Evolutionary conservation across 148 eudicot genomes (phyloP).

Genomic region (Linanthus parryae): DNA sequence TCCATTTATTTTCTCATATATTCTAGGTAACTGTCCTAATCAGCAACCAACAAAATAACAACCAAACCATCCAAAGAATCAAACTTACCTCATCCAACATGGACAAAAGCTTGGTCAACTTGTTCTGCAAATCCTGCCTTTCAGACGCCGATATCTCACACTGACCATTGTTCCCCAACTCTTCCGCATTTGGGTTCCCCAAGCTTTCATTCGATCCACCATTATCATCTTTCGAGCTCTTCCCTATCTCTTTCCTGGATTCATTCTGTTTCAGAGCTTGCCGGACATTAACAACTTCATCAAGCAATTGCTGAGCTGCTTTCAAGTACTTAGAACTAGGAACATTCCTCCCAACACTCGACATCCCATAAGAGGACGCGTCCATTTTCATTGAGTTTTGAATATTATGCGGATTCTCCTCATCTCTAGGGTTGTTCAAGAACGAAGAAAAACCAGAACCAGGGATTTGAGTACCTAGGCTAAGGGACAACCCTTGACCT

Average conservation of each 20-base stretch:
- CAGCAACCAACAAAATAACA: no score
- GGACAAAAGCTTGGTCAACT: constrained; percentile 40
- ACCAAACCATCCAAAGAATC: no score
- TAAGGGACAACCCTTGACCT: constrained; percentile 51
- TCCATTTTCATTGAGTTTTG: constrained; percentile 14
- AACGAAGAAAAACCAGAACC: constrained; percentile 23
- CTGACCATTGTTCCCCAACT: constrained; percentile 17
- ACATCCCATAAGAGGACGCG: constrained; percentile 15
- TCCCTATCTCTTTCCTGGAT: constrained; percentile 17
- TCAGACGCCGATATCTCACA: constrained; percentile 38
- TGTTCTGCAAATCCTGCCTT: constrained; percentile 44
- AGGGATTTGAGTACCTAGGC: constrained; percentile 36
- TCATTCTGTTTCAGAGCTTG: constrained; percentile 32
- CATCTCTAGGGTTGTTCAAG: constrained; percentile 11
- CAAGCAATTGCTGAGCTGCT: constrained; percentile 46
- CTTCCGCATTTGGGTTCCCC: constrained; percentile 8
- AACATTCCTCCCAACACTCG: constrained; percentile 24
- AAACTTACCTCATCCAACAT: constrained; percentile 59
- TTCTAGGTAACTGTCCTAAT: no score
- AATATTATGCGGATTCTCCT: constrained; percentile 11
- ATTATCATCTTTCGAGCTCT: constrained; percentile 18
- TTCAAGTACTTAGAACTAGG: constrained; percentile 44
- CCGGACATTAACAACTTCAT: constrained; percentile 46
- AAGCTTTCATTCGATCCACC: constrained; percentile 19
- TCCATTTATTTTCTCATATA: no score